These are phyloP conservation scores for Vigna nakashimae DNA, from an alignment of 306 rosid species.

Conservation along the genomic window DNA sequence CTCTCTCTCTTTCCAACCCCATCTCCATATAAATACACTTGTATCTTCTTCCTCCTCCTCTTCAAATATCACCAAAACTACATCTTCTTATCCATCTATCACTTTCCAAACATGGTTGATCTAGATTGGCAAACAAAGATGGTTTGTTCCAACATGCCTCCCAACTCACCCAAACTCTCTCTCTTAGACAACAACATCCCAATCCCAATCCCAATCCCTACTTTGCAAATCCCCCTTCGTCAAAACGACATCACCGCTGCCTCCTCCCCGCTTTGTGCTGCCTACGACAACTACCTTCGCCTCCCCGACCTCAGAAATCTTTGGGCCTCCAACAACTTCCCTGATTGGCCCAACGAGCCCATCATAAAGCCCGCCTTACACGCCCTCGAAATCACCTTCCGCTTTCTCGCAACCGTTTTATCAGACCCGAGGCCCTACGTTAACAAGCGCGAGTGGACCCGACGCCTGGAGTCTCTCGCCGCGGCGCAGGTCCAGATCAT, in stretches of 20 bases:
- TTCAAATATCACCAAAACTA: background rate
- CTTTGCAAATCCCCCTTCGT: slow-evolving; percentile 46
- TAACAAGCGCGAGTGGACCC: slow-evolving; percentile 77
- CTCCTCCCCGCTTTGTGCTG: slow-evolving; percentile 57
- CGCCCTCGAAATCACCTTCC: slow-evolving; percentile 82
- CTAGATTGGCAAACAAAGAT: slow-evolving; percentile 75
- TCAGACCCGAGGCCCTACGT: slow-evolving; percentile 76
- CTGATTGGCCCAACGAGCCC: slow-evolving; percentile 75
- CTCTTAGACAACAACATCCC: slow-evolving; percentile 48
- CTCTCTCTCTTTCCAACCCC: background rate
- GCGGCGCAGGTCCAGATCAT: slow-evolving; percentile 64
- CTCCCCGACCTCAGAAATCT: slow-evolving; percentile 69
- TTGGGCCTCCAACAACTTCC: slow-evolving; percentile 67
- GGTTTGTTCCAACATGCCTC: slow-evolving; percentile 57
- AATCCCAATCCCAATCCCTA: slow-evolving; percentile 27
- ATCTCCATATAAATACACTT: slow-evolving; percentile 31
- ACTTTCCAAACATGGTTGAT: slow-evolving; percentile 65
- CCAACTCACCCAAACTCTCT: slow-evolving; percentile 68
- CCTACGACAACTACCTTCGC: slow-evolving; percentile 78
- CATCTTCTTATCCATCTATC: no score
- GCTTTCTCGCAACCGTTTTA: slow-evolving; percentile 65
- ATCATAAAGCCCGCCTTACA: slow-evolving; percentile 75
- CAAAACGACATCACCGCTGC: slow-evolving; percentile 63
- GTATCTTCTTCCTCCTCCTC: background rate
- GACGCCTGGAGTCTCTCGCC: slow-evolving; percentile 67